Percentiles rank a stretch among this genome's conserved stretches.
Evolutionary conservation across 2,329 filamentous ascomycete genomes (phyloP).

Genomic region (Xylariales sp.): DNA sequence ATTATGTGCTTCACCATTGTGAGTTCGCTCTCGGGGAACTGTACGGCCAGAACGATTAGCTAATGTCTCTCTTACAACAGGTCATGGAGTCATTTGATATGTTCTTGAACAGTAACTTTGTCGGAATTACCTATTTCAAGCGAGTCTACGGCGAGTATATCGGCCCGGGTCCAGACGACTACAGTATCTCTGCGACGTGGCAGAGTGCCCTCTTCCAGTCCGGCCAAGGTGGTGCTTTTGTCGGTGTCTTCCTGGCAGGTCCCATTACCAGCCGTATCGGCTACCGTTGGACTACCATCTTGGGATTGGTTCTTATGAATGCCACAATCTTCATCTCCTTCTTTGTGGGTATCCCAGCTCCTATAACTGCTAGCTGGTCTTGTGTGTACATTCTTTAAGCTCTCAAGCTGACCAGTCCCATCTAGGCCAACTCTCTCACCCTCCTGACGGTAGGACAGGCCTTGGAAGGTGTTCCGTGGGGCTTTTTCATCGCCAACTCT

Average conservation of each 20-base stretch:
- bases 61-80: slow-evolving; percentile 17
- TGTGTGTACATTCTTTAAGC: background rate
- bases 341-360: slow-evolving; percentile 34
- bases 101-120: slow-evolving; percentile 42
- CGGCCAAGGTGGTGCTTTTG: slow-evolving; percentile 29
- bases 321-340: slow-evolving; percentile 45
- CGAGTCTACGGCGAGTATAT: slow-evolving; percentile 33
- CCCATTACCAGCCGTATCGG: slow-evolving; percentile 30
- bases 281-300: slow-evolving; percentile 31
- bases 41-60: too few species aligned
- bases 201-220: slow-evolving; percentile 29
- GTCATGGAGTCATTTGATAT: slow-evolving; percentile 48
- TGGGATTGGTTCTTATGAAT: slow-evolving; percentile 22
- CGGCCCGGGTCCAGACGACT: slow-evolving; percentile 6
- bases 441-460: slow-evolving; percentile 47
- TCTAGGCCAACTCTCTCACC: slow-evolving; percentile 30
- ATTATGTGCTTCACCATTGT: slow-evolving; percentile 47
- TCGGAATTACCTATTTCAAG: slow-evolving; percentile 35
- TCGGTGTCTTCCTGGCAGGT: slow-evolving; percentile 32
- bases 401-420: slow-evolving; percentile 12
- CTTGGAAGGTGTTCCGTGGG: slow-evolving; percentile 58
- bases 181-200: slow-evolving; percentile 35
- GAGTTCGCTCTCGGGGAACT: slow-evolving; percentile 13
- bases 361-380: background rate
- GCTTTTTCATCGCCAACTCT: slow-evolving; percentile 59